Percentiles rank a stretch among this genome's conserved stretches.
These are phyloP conservation scores for Lactifluus hygrophoroides DNA, from an alignment of 768 basidiomycete genomes.

Conservation along the genomic window DNA sequence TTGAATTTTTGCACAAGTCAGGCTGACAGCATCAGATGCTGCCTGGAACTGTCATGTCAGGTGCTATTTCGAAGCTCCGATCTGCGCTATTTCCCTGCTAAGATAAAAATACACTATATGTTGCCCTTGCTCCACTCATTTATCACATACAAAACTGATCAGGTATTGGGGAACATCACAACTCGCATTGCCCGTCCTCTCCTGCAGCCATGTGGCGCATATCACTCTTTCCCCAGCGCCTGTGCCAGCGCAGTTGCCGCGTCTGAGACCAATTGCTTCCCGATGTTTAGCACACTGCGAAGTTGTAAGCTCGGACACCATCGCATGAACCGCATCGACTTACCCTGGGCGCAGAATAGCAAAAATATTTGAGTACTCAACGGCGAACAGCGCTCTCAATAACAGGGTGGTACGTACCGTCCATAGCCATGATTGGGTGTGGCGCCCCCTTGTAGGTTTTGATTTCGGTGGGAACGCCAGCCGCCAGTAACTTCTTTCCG, in stretches of 20 bases:
- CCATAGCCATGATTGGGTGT: constrained; percentile 70
- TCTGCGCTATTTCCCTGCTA: neutral
- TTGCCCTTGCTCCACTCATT: constrained; percentile 5
- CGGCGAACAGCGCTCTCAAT: neutral
- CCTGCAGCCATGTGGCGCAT: neutral
- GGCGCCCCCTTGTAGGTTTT: constrained; percentile 56
- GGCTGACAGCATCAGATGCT: constrained; percentile 2
- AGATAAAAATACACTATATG: constrained; percentile 10
- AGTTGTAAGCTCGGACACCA: constrained; percentile 13
- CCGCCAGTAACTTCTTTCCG: constrained; percentile 43
- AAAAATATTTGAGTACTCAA: neutral
- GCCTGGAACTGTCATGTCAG: neutral
- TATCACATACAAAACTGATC: neutral
- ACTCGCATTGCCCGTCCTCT: neutral
- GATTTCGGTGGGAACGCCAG: constrained; percentile 46
- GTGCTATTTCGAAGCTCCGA: neutral
- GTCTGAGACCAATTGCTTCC: constrained; percentile 31
- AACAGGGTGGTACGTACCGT: constrained; percentile 37
- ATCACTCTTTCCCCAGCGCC: constrained; percentile 22
- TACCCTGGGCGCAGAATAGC: constrained; percentile 19
- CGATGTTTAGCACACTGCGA: constrained; percentile 26
- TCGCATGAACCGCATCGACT: constrained; percentile 11
- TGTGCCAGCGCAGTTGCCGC: constrained; percentile 30
- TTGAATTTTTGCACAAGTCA: constrained; percentile 3
- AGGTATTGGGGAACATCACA: constrained; percentile 3